Evolutionary conservation across 768 basidiomycete species (phyloP).

Genomic region (Macrolepiota fuliginosa): DNA sequence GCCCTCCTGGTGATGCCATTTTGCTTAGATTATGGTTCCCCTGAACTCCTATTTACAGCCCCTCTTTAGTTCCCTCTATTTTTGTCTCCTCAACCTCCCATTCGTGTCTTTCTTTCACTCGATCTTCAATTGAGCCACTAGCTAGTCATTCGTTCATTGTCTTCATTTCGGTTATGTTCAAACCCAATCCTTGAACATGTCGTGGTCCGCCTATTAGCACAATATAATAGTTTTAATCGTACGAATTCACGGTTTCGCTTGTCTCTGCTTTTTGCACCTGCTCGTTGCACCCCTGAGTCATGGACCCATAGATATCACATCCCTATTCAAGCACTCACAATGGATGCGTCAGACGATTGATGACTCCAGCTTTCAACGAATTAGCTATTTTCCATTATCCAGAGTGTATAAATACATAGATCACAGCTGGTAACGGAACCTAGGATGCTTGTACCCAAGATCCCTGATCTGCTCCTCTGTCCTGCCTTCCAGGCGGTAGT

Average conservation of each 20-base stretch:
- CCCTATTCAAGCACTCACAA: no score
- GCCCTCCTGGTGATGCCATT: not conserved
- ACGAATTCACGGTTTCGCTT: slow-evolving; percentile 68
- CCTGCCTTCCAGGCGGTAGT: slow-evolving; percentile 38
- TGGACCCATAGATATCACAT: no score
- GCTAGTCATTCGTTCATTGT: slow-evolving; percentile 4
- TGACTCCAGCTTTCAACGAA: no score
- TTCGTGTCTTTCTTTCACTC: not conserved
- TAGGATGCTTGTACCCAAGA: slow-evolving; percentile 44
- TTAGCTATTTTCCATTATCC: not conserved
- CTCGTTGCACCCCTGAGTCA: slow-evolving; percentile 42
- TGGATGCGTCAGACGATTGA: no score
- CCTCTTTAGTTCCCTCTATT: not conserved
- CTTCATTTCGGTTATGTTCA: not conserved
- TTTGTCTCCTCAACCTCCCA: not conserved
- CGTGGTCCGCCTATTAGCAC: not conserved
- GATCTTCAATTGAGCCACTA: not conserved
- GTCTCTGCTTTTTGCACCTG: slow-evolving; percentile 25
- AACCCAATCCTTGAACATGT: not conserved
- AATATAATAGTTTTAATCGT: not conserved
- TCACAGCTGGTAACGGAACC: slow-evolving; percentile 39
- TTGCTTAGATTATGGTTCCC: slow-evolving; percentile 1
- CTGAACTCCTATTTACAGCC: slow-evolving; percentile 6
- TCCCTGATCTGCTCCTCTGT: slow-evolving; percentile 33
- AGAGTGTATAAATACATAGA: not conserved